A percentile compares a stretch with the other conserved stretches of the same genome.
These are phyloP conservation scores for Adansonia gregorii DNA, from an alignment of 441 rosid genomes.

Conservation along the genomic window DNA sequence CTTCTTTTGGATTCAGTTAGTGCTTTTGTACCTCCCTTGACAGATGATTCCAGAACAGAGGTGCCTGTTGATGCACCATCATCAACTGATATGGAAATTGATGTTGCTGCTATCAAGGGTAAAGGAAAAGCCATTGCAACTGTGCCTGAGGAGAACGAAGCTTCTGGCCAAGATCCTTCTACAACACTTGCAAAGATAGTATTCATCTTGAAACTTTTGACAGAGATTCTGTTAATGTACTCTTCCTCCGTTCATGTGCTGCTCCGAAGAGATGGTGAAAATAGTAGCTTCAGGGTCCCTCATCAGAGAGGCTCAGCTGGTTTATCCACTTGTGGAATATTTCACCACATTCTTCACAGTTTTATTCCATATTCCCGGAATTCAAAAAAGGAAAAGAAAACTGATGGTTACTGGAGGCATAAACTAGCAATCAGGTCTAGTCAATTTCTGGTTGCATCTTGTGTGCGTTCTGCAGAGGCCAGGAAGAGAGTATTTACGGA, in stretches of 20 bases:
- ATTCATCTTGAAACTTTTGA: constrained; percentile 88
- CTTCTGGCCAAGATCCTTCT: constrained; percentile 63
- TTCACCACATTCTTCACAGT: constrained; percentile 80
- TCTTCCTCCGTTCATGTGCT: constrained; percentile 82
- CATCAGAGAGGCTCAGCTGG: constrained; percentile 58
- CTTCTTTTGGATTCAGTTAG: constrained; percentile 80
- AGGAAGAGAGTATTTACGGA: constrained; percentile 87
- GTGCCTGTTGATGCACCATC: constrained; percentile 45
- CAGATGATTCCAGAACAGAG: constrained; percentile 55
- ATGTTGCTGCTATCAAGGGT: constrained; percentile 72
- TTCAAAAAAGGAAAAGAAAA: constrained; percentile 75
- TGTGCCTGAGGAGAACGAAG: constrained; percentile 60
- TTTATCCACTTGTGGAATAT: constrained; percentile 61
- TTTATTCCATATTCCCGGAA: constrained; percentile 70
- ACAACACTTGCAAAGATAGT: constrained; percentile 87
- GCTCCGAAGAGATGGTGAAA: constrained; percentile 83
- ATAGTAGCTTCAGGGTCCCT: constrained; percentile 61
- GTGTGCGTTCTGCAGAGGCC: constrained; percentile 93
- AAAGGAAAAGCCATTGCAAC: constrained; percentile 92
- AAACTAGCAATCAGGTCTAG: constrained; percentile 83
- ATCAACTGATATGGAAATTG: constrained; percentile 89
- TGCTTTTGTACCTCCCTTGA: constrained; percentile 70
- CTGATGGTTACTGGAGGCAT: constrained; percentile 89
- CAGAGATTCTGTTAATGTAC: constrained; percentile 88
- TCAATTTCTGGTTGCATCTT: constrained; percentile 89